Evolutionary conservation across 129 eudicot genomes (phyloP), one percentile per base, ranked within the genome.

Genomic region (Escallonia rubra): DNA sequence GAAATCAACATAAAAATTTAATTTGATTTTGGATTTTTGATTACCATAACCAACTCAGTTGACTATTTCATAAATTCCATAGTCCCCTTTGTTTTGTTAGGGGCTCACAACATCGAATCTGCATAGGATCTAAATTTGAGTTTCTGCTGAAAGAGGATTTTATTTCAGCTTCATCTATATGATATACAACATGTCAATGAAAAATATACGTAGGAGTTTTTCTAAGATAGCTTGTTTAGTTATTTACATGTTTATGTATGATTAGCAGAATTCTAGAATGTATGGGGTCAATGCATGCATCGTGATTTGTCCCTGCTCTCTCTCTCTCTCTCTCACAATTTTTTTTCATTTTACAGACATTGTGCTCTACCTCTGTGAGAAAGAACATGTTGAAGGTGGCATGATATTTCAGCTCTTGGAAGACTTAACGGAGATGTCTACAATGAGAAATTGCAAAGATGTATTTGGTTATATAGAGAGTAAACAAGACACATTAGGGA

Each of bases 401-500:
- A 92, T 89, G 96, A 92, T 92, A 67, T 92, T 92, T 73, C 96
- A 88, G 82, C 91, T 92, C 70, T 72, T 92, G 74, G 98, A 92
- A 80, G 98, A 92, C 82, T 80, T 92, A 78, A 86, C 98, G 34
- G 98, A 92, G 80, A 92, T 92, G 98, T 92, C 98, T 42, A 92
- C 98, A 48, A 92, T 92, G 98, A 88, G 82, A 78, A 89, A 92
- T 55, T 88, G 98, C 74, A 79, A 92, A 78, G 98, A 92, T 73
- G 80, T 92, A 46, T 92, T 92, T 65, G 96, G 95, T 23, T 92
- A 88, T 70, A 92, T 92, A 59, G 98, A 92, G 82, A 89, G 98
- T 74, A 92, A 92, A 74, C 98, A 92, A 76, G 98, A 92, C 75
- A 82, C 84, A 66, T 69, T 92, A 69, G 98, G 98, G 54, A 92